Evolutionary conservation across 1,139 yeast species (phyloP).

Genomic region (Sugiyamaella japonica): DNA sequence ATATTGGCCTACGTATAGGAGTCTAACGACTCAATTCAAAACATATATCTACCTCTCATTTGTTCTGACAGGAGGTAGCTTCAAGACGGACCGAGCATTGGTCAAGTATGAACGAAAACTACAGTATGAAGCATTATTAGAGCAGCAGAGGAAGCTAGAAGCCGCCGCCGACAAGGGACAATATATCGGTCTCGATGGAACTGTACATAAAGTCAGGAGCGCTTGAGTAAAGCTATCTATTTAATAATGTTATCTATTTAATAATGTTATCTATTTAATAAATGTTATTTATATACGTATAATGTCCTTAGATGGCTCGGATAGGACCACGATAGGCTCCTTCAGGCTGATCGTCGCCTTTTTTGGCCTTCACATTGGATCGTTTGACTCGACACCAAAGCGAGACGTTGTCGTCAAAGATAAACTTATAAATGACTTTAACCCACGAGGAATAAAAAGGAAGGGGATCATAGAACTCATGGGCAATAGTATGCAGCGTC

Average conservation of each 20-base stretch:
- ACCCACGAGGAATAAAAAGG: slow-evolving; percentile 81
- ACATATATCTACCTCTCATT: slow-evolving; percentile 36
- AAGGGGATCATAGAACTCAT: slow-evolving; percentile 78
- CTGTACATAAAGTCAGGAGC: slow-evolving; percentile 4
- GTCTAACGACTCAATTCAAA: slow-evolving; percentile 34
- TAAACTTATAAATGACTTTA: slow-evolving; percentile 71
- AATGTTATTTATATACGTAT: not conserved
- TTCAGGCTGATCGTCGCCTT: slow-evolving; percentile 17
- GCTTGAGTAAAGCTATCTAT: not conserved
- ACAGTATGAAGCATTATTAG: slow-evolving; percentile 27
- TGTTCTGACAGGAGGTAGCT: slow-evolving; percentile 34
- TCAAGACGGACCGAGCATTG: slow-evolving; percentile 32
- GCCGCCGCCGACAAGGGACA: slow-evolving; percentile 36
- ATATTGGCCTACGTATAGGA: slow-evolving; percentile 33
- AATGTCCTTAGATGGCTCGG: not conserved
- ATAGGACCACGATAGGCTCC: not conserved
- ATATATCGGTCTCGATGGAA: slow-evolving; percentile 28
- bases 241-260: not conserved
- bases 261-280: not conserved
- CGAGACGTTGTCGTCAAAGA: slow-evolving; percentile 63
- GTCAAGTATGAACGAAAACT: slow-evolving; percentile 33
- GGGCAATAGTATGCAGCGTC: slow-evolving; percentile 62
- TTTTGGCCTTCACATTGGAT: slow-evolving; percentile 22
- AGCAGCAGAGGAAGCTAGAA: slow-evolving; percentile 27
- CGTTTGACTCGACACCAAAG: slow-evolving; percentile 84